Evolutionary conservation across 345 rosid genomes (phyloP).

Genomic region (Hibiscus tridactylites): DNA sequence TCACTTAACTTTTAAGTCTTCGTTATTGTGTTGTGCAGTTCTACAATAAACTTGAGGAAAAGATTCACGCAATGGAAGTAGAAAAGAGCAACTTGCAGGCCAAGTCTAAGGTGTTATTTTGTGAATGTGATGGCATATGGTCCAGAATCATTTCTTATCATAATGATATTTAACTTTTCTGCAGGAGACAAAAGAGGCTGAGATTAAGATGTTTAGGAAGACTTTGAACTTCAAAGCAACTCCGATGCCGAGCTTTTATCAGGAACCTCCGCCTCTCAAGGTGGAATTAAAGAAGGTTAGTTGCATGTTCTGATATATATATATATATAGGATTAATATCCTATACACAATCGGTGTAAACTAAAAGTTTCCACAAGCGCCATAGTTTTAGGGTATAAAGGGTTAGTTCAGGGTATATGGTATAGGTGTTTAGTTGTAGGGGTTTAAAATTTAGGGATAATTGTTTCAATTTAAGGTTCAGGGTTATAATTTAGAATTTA

Average conservation of each 20-base stretch:
- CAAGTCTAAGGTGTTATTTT: constrained; percentile 69
- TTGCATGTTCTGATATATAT: background rate
- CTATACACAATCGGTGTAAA: no score
- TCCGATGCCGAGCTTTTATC: constrained; percentile 96
- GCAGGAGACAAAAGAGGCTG: constrained; percentile 94
- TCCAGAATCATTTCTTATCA: background rate
- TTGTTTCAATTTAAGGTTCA: no score
- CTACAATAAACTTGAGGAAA: constrained; percentile 91
- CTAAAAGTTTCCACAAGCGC: no score
- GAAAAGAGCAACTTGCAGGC: constrained; percentile 77
- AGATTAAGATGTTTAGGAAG: constrained; percentile 79
- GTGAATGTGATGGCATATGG: constrained; percentile 1
- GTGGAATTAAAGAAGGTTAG: constrained; percentile 82
- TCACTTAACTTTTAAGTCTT: constrained; percentile 2
- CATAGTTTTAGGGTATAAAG: no score
- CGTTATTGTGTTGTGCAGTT: constrained; percentile 41
- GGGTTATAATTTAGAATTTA: no score
- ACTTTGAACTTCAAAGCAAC: constrained; percentile 92
- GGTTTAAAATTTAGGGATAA: no score
- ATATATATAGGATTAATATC: no score
- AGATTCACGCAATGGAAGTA: constrained; percentile 86
- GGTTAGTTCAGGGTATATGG: no score
- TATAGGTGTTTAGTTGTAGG: no score
- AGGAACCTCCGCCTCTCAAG: constrained; percentile 85
- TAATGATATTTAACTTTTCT: constrained; percentile 4